Conservation (phyloP, 2,329 filamentous ascomycete species). For the Calonectria pseudoreteaudii region DNA sequence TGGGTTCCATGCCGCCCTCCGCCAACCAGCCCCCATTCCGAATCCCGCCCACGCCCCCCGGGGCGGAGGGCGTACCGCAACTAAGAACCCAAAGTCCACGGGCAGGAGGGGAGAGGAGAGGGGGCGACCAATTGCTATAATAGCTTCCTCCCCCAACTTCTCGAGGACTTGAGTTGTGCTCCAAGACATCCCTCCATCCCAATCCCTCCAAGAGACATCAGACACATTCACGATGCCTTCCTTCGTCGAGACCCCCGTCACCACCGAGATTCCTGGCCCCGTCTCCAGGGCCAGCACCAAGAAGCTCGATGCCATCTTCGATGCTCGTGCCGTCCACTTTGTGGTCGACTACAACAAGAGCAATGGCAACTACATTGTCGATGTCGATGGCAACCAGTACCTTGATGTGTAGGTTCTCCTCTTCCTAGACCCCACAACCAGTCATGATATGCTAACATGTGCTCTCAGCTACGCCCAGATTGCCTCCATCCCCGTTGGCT, state of each 20-base stretch:
- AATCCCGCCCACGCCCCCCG: constrained; percentile 4
- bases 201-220: constrained; percentile 26
- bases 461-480: constrained; percentile 77
- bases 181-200: constrained; percentile 29
- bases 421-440: neutral
- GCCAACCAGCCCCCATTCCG: constrained; percentile 3
- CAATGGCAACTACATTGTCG: constrained; percentile 64
- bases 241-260: constrained; percentile 48
- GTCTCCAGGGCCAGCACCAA: constrained; percentile 53
- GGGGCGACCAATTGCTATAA: constrained; percentile 41
- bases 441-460: constrained; percentile 1
- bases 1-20: constrained; percentile 11
- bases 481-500: constrained; percentile 85
- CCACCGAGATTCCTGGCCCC: constrained; percentile 54
- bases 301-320: constrained; percentile 61
- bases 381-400: constrained; percentile 62
- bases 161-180: constrained; percentile 23
- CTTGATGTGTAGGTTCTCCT: constrained; percentile 58
- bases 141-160: constrained; percentile 38
- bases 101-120: neutral
- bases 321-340: constrained; percentile 64
- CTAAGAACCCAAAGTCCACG: constrained; percentile 5
- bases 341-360: constrained; percentile 65
- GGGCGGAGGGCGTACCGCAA: neutral
- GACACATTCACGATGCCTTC: constrained; percentile 46